Evolutionary conservation across 108 stramenopile species (phyloP), one percentile per base, ranked within the genome.

Genomic region (Asterionellopsis glacialis): DNA sequence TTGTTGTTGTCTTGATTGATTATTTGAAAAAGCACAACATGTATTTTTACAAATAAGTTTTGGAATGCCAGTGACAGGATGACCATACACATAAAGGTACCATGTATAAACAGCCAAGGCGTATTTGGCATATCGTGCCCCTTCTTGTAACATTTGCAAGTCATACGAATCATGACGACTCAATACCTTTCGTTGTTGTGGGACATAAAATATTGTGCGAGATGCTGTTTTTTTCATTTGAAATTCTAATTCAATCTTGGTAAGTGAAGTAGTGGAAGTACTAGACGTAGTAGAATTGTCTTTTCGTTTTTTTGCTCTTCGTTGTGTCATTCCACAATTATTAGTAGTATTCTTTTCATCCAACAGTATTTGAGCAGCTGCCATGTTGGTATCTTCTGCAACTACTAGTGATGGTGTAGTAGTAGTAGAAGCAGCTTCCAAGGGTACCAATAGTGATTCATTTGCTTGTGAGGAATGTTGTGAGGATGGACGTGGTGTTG

Each of bases 61-160:
- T 21, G 85, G 72, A 11, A 81, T 50, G 10, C 92, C 92, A 11
- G 83, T 80, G 18, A 89, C 52, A n/a, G 92, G 91, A 58, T 83
- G 77, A 55, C 80, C 76, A 73, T 88, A 96, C 14, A 83, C 70
- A 58, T 92, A 96, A 9, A 96, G 64, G 53, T 87, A 74, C 90
- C 92, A 94, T 24, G 92, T 93, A 69, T 96, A 96, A 12, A 92
- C 90, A 39, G 90, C 80, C 18, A 96, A 64, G 33, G 89, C 87
- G 61, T 90, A 84, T 27, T 78, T 69, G 5, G 88, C 75, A 76
- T 90, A 92, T 23, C 80, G 79, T 18, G 91, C 86, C n/a, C 89
- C 95, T 74, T 96, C 95, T 52, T 84, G 74, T 12, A 96, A 48
- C 9, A 69, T 54, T 9, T 59, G 41, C 19, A 59, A 51, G 69